These are phyloP conservation scores for Tetraselmis chui DNA, from an alignment of 139 green algal genomes.

Conservation along the genomic window DNA sequence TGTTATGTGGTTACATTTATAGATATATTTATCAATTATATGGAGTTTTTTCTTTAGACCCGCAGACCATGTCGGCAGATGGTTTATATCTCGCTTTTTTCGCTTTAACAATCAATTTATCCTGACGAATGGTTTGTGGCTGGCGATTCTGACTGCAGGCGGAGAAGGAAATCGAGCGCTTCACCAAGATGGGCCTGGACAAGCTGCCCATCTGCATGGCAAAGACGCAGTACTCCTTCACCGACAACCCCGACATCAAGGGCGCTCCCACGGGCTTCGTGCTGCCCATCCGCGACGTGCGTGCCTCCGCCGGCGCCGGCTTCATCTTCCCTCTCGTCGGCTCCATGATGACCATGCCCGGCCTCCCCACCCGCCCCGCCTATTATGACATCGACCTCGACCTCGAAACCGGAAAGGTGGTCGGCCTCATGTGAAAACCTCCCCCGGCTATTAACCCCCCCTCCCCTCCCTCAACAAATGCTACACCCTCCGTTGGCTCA, in stretches of 20 bases:
- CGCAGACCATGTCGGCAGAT: too few relatives aligned
- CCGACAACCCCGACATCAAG: constrained; percentile 68
- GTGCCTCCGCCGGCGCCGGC: constrained; percentile 78
- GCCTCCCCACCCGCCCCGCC: constrained; percentile 77
- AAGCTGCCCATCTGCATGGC: constrained; percentile 97
- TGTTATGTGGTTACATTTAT: too few relatives aligned
- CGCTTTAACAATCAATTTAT: too few relatives aligned
- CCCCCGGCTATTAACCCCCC: too few relatives aligned
- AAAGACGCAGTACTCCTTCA: constrained; percentile 98
- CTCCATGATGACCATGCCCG: constrained; percentile 90
- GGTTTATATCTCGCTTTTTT: too few relatives aligned
- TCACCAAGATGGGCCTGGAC: constrained; percentile 77
- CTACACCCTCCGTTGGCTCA: too few relatives aligned
- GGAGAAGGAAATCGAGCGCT: constrained; percentile 59
- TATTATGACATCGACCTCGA: constrained; percentile 92
- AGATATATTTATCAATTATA: too few relatives aligned
- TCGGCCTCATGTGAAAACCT: constrained; percentile 64
- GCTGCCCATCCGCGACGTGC: constrained; percentile 84
- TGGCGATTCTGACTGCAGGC: too few relatives aligned
- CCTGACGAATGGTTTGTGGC: too few relatives aligned
- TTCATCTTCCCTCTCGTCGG: constrained; percentile 91
- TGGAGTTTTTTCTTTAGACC: too few relatives aligned
- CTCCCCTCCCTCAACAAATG: too few relatives aligned
- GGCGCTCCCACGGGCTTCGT: constrained; percentile 82
- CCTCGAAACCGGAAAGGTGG: constrained; percentile 54